Evolutionary conservation across 192 early-diverging fungal genomes (phyloP).

Genomic region (Coemansia sp.): DNA sequence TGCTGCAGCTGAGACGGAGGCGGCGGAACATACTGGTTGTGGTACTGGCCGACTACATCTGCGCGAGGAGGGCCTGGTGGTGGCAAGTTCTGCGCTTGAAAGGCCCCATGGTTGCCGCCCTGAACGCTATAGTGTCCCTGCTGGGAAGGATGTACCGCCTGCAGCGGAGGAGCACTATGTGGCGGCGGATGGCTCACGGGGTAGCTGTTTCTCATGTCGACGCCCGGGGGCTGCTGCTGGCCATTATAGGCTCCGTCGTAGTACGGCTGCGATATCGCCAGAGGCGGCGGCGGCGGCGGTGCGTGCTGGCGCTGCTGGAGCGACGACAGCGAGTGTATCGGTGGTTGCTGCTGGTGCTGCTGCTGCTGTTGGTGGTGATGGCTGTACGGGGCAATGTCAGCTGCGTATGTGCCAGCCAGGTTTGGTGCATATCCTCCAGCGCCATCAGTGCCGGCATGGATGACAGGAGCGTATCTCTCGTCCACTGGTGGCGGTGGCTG

Average conservation of each 20-base stretch:
- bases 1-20: slow-evolving; percentile 1
- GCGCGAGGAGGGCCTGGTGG: background rate
- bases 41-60: slow-evolving; percentile 1
- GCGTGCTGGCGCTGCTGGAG: slow-evolving; percentile 9
- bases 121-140: slow-evolving; percentile 9
- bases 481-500: background rate
- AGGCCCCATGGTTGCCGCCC: background rate
- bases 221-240: background rate
- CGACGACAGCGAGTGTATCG: background rate
- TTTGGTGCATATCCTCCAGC: slow-evolving; percentile 18
- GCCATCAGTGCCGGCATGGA: background rate
- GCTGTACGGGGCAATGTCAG: slow-evolving; percentile 10
- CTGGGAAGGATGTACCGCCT: slow-evolving; percentile 7
- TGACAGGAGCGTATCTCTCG: slow-evolving; percentile 17
- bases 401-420: slow-evolving; percentile 17
- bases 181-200: slow-evolving; percentile 4
- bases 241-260: slow-evolving; percentile 9
- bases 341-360: slow-evolving; percentile 6
- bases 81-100: background rate
- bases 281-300: slow-evolving; percentile 11
- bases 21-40: slow-evolving; percentile 8
- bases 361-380: background rate
- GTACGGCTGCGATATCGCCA: slow-evolving; percentile 3
- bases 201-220: background rate
- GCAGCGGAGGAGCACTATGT: slow-evolving; percentile 6